Evolutionary conservation across 805 yeast genomes (phyloP), one percentile per base, ranked within the genome.

Genomic region (Diddensiella santjacobensis): DNA sequence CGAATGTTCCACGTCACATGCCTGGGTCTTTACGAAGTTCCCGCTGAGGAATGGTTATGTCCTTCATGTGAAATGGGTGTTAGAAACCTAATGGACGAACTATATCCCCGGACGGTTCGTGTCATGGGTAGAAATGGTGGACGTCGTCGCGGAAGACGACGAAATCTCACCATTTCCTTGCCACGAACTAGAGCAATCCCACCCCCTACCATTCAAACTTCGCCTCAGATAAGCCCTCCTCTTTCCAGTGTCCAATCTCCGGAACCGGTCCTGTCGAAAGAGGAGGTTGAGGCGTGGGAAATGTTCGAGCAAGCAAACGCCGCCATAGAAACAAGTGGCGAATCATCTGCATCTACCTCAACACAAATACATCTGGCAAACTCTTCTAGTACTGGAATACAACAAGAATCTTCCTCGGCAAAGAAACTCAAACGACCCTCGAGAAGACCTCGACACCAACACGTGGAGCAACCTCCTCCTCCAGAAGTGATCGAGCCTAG

Each of bases 1-100:
- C 59, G 60, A n/a, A 54, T 61, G 2, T 62, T 62, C 44, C 68
- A 63, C 39, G 55, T 64, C 13, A 53, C 56, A 29, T 62, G 67
- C 38, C 50, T 61, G 36, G 67, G 62, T 6, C 49, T 64, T 22
- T 65, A 56, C 19, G 59, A 54, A 13, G 56, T 61, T 8, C 68
- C 68, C 2, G 45, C 48, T 4, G 55, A 57, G 13, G 61, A 56
- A 18, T 64, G 67, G 66, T 58, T 51, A 42, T 64, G 68, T 45
- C 66, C 67, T n/a, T 53, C 60, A 6, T 62, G 66, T 37, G 61
- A 53, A 36, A 20, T 53, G 11, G 55, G 44, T 26, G 15, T 19
- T 11, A 13, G 43, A 3, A 37, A 36, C 33, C 3, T 22, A 5
- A 23, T 8, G 42, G 4, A 26, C 18, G 31, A 26, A 26, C 31